A percentile compares a stretch with the other conserved stretches of the same genome.
Conservation (phyloP, 1,284 basidiomycete species). For the Dichomitus squalens region DNA sequence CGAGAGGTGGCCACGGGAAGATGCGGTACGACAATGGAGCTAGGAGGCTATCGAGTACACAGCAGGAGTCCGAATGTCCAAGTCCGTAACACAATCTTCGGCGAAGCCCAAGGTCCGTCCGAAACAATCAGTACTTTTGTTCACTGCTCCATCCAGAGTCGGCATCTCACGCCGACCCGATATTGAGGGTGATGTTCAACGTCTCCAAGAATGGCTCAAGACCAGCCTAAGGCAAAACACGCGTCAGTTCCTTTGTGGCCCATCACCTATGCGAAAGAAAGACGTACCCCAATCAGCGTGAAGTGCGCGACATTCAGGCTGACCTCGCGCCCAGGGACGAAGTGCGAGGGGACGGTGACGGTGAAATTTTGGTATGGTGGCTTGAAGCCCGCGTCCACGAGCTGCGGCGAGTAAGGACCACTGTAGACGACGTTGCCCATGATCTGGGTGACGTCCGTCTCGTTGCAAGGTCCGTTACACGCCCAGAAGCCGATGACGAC, state of each 20-base stretch:
- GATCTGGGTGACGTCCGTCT: slow-evolving; percentile 32
- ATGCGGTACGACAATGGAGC: too few species aligned
- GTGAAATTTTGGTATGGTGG: slow-evolving; percentile 55
- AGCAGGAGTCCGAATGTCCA: too few species aligned
- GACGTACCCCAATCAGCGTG: slow-evolving; percentile 48
- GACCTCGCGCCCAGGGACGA: slow-evolving; percentile 33
- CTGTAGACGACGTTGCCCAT: slow-evolving; percentile 48
- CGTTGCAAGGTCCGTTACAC: slow-evolving; percentile 35
- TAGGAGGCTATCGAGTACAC: too few species aligned
- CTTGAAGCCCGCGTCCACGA: slow-evolving; percentile 25
- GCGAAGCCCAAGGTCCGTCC: not conserved
- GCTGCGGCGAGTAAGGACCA: slow-evolving; percentile 45
- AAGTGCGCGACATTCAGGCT: slow-evolving; percentile 47
- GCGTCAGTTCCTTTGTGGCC: not conserved
- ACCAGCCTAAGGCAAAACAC: not conserved
- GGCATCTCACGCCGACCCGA: not conserved
- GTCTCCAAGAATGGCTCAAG: slow-evolving; percentile 11
- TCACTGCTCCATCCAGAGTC: not conserved
- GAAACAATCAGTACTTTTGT: not conserved
- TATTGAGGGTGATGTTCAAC: slow-evolving; percentile 11
- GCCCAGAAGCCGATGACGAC: slow-evolving; percentile 44
- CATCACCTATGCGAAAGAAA: not conserved
- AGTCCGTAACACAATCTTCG: too few species aligned
- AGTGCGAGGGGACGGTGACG: slow-evolving; percentile 42
- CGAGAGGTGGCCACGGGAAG: too few species aligned